A percentile compares a stretch with the other conserved stretches of the same genome.
These are phyloP conservation scores for Aurantiochytrium sp. DNA, from an alignment of 108 stramenopile genomes.

Conservation along the genomic window DNA sequence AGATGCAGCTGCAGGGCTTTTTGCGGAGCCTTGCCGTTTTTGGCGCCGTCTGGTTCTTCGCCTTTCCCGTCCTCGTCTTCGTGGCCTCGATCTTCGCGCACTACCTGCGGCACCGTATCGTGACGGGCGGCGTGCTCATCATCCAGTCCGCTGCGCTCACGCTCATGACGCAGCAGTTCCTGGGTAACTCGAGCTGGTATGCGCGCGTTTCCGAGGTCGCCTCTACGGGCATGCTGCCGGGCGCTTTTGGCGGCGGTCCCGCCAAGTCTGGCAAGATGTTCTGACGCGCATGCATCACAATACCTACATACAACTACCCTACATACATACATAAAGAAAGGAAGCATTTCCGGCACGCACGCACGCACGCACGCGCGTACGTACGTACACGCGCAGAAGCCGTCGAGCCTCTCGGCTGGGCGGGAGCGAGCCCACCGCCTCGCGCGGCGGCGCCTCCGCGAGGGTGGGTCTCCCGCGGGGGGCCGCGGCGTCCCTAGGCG, in stretches of 20 bases:
- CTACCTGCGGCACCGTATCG: slow-evolving; percentile 27
- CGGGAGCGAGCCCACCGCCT: too few species aligned
- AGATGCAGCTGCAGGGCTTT: slow-evolving; percentile 4
- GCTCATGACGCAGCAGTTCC: neutral
- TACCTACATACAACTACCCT: too few species aligned
- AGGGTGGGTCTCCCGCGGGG: too few species aligned
- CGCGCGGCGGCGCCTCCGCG: too few species aligned
- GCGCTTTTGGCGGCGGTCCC: neutral
- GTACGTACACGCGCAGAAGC: too few species aligned
- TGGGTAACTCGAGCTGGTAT: neutral
- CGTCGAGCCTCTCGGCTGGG: too few species aligned
- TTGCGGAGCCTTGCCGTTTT: neutral
- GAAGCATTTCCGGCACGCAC: too few species aligned
- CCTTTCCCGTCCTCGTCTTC: neutral
- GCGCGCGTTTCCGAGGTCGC: neutral
- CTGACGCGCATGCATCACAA: too few species aligned
- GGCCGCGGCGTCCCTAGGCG: too few species aligned
- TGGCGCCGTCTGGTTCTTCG: slow-evolving; percentile 9
- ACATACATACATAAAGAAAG: too few species aligned
- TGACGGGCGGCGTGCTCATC: slow-evolving; percentile 13
- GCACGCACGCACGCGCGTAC: too few species aligned
- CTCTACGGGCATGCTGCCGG: slow-evolving; percentile 11
- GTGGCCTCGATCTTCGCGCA: slow-evolving; percentile 13
- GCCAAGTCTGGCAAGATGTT: neutral
- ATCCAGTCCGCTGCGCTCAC: neutral